phyloP scores from a whole-genome alignment of 805 yeast genomes.

The Debaryomyces hansenii region DNA sequence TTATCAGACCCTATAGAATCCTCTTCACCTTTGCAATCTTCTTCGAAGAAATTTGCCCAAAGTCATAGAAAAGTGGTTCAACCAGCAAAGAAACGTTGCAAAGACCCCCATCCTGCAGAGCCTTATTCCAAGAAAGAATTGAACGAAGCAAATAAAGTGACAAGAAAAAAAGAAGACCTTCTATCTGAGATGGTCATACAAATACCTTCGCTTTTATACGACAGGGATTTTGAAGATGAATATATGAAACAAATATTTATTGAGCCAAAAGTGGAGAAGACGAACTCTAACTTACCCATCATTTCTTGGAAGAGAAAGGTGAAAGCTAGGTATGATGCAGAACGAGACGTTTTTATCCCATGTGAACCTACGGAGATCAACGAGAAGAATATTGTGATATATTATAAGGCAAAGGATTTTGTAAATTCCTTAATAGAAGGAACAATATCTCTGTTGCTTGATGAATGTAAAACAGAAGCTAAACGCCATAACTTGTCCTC shows the following conservation, averaged over 20 bases:
- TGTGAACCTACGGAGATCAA: constrained; percentile 35
- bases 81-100: not conserved
- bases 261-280: constrained; percentile 22
- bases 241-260: constrained; percentile 15
- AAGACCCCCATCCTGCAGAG: not conserved
- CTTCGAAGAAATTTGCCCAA: constrained; percentile 1
- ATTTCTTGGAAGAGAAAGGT: constrained; percentile 54
- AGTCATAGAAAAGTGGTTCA: not conserved
- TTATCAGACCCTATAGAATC: constrained; percentile 11
- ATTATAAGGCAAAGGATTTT: constrained; percentile 49
- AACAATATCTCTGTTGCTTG: constrained; percentile 6
- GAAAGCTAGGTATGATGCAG: constrained; percentile 47
- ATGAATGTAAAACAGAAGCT: not conserved
- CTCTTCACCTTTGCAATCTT: constrained; percentile 9
- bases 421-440: constrained; percentile 19
- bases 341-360: constrained; percentile 57
- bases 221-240: constrained; percentile 26
- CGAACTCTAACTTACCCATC: constrained; percentile 34
- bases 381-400: constrained; percentile 47
- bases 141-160: constrained; percentile 33
- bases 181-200: constrained; percentile 50
- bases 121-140: constrained; percentile 28
- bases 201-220: constrained; percentile 29
- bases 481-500: not conserved
- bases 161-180: constrained; percentile 50